Percentiles rank a stretch among this genome's conserved stretches.
Conservation (phyloP, 164 flowering plant genomes). For the Piper betle region DNA sequence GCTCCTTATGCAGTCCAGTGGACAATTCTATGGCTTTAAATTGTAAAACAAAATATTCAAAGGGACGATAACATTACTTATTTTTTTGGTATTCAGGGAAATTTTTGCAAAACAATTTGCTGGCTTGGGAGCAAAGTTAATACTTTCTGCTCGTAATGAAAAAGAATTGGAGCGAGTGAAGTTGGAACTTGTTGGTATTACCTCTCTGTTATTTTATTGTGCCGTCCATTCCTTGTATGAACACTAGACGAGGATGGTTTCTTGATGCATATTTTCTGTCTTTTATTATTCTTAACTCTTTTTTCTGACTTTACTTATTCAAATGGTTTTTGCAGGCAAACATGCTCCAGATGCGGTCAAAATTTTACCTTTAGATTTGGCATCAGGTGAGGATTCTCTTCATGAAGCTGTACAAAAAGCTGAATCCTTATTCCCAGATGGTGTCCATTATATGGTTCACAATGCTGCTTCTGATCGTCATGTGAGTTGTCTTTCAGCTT, state of each 20-base stretch:
- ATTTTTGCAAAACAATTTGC: conserved; percentile 80
- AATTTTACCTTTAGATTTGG: conserved; percentile 75
- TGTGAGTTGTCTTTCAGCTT: conserved; percentile 31
- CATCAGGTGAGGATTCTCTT: conserved; percentile 66
- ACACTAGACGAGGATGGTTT: background rate
- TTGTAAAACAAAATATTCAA: background rate
- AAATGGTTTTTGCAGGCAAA: conserved; percentile 37
- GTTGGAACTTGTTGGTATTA: conserved; percentile 26
- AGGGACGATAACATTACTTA: background rate
- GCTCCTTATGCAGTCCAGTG: background rate
- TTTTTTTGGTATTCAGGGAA: conserved; percentile 42
- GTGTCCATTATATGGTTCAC: conserved; percentile 89
- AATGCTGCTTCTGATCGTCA: conserved; percentile 96
- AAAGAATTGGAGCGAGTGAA: conserved; percentile 70
- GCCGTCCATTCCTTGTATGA: background rate
- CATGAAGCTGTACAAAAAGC: conserved; percentile 62
- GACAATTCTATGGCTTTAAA: background rate
- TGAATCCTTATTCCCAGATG: conserved; percentile 61
- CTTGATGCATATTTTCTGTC: background rate
- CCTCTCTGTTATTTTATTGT: background rate
- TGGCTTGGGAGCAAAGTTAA: conserved; percentile 75
- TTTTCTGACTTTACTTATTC: background rate
- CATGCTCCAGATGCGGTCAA: conserved; percentile 69
- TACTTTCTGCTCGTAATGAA: conserved; percentile 80
- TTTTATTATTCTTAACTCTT: background rate